A percentile compares a stretch with the other conserved stretches of the same genome.
These are phyloP conservation scores for Colletotrichum sp. DNA, from an alignment of 2,329 filamentous ascomycete genomes.

Conservation along the genomic window DNA sequence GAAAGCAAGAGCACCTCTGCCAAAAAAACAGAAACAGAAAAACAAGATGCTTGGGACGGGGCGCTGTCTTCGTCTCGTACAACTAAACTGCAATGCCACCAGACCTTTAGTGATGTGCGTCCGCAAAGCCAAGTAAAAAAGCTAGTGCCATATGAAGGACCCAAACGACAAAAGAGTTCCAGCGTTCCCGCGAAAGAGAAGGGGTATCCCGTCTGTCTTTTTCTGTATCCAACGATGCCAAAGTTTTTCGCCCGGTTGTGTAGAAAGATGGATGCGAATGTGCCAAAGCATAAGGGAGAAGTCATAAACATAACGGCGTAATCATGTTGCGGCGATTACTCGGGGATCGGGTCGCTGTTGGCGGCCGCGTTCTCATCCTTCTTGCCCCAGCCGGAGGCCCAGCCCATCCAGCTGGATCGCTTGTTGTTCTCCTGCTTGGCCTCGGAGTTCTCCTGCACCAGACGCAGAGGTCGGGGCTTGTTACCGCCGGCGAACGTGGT, in stretches of 20 bases:
- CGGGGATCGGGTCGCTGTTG: slow-evolving; percentile 17
- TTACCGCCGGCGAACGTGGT: slow-evolving; percentile 67
- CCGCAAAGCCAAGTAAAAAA: not conserved
- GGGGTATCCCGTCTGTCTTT: slow-evolving; percentile 1
- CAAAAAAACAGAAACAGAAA: not conserved
- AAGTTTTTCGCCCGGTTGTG: not conserved
- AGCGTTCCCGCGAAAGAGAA: not conserved
- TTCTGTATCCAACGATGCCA: slow-evolving; percentile 5
- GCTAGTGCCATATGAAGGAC: not conserved
- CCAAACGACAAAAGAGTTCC: not conserved
- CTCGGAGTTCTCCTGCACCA: slow-evolving; percentile 80
- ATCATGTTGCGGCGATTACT: slow-evolving; percentile 14
- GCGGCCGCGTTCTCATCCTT: slow-evolving; percentile 49
- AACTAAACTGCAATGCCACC: slow-evolving; percentile 2
- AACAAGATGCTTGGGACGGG: not conserved
- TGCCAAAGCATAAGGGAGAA: slow-evolving; percentile 2
- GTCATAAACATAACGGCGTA: slow-evolving; percentile 20
- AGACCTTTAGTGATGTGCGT: not conserved
- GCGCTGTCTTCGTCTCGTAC: not conserved
- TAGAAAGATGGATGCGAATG: not conserved
- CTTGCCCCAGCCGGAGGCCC: slow-evolving; percentile 54
- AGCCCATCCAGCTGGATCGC: slow-evolving; percentile 70
- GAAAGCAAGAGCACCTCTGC: not conserved
- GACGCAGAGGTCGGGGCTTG: slow-evolving; percentile 82
- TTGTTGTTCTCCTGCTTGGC: slow-evolving; percentile 56